Evolutionary conservation across 306 rosid species (phyloP), one percentile per base, ranked within the genome.

Genomic region (Psophocarpus tetragonolobus): DNA sequence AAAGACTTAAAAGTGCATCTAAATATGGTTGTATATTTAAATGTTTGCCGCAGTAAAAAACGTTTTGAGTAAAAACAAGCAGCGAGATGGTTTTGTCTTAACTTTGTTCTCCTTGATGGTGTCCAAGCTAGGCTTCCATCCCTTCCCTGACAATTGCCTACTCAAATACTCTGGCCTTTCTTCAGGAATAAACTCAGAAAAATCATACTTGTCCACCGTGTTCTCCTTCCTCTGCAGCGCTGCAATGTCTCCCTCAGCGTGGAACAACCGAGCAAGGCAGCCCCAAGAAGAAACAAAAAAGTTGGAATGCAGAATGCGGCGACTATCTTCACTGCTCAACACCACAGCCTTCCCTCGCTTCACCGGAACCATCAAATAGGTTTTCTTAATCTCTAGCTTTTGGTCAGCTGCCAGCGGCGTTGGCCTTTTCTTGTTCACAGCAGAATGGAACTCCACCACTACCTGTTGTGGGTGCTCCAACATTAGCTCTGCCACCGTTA

Each of bases 101-200:
- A 73, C 73, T 71, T 88, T 88, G 85, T 85, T 89, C 87, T 95
- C 97, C 54, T 80, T 84, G 14, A 95, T 95, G 3, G 98, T 86
- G 44, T 91, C 97, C 89, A 95, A 85, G 24, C 87, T 87, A 18
- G 98, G 98, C 41, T 89, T 95, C 98, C 98, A 95, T 29, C 83
- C 93, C 66, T 83, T 91, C 24, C 96, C 97, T 0, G 98, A 92
- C 5, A 90, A 71, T 68, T 92, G 95, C 82, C 89, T 83, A 35
- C 88, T 88, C 92, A 92, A 33, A 87, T 84, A 90, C 44, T 91
- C 93, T 2, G 88, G 90, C 39, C 88, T 83, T 51, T 45, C 91
- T 61, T 85, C 92, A 1, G 81, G 75, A 83, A 76, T 62, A 77
- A 80, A 32, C 87, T 84, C 90, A 3, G 68, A 64, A 70, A 81